Percentiles rank a stretch among this genome's conserved stretches.
Evolutionary conservation across 805 yeast species (phyloP).

Genomic region (Zygoascus tannicola): DNA sequence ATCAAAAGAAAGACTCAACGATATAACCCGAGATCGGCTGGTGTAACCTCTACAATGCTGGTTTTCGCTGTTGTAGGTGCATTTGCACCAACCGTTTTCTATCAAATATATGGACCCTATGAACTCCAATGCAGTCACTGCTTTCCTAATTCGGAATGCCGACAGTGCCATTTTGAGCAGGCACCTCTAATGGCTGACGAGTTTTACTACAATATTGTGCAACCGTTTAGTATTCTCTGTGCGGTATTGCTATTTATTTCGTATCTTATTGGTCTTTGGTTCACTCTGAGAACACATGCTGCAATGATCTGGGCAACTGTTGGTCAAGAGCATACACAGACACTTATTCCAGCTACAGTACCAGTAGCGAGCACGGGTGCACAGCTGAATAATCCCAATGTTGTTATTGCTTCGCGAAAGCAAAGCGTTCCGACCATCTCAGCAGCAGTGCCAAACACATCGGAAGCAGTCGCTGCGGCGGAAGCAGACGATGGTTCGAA

Average conservation of each 20-base stretch:
- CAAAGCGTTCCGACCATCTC: neutral
- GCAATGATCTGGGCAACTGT: slow-evolving; percentile 82
- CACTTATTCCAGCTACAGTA: neutral
- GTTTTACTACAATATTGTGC: slow-evolving; percentile 56
- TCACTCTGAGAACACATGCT: slow-evolving; percentile 92
- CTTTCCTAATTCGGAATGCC: slow-evolving; percentile 34
- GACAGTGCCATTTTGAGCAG: slow-evolving; percentile 66
- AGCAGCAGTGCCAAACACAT: neutral
- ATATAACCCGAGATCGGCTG: slow-evolving; percentile 93
- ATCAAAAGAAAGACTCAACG: slow-evolving; percentile 84
- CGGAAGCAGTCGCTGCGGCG: slow-evolving; percentile 3
- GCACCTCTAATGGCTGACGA: slow-evolving; percentile 63
- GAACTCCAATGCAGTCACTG: slow-evolving; percentile 65
- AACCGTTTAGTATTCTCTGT: slow-evolving; percentile 75
- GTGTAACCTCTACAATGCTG: slow-evolving; percentile 93
- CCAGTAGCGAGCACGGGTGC: neutral
- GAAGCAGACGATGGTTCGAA: slow-evolving; percentile 28
- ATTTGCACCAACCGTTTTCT: slow-evolving; percentile 85
- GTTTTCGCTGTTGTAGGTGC: slow-evolving; percentile 82
- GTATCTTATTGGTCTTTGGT: slow-evolving; percentile 80
- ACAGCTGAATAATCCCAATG: neutral
- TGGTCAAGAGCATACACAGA: neutral
- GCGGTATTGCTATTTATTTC: slow-evolving; percentile 74
- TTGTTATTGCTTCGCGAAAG: neutral
- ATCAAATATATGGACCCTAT: slow-evolving; percentile 83